phyloP scores from a whole-genome alignment of 352 stramenopile species.

The Phytophthora pistaciae region DNA sequence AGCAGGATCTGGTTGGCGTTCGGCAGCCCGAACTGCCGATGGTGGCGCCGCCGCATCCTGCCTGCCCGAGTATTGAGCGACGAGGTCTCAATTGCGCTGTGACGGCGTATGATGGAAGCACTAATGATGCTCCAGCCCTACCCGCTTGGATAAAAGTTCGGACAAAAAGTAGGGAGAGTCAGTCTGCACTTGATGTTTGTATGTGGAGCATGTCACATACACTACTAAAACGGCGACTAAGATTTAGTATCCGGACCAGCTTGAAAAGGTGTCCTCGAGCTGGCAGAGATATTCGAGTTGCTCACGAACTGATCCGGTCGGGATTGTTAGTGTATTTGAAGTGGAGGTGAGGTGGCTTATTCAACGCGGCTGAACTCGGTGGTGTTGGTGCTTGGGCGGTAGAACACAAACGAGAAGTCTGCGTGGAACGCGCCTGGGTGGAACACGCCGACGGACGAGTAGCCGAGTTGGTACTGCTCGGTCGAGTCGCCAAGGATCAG shows the following conservation, averaged over 20 bases:
- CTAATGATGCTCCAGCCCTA: conserved; percentile 6
- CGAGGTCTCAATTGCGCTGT: conserved; percentile 23
- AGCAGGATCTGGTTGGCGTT: conserved; percentile 90
- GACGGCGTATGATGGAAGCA: conserved; percentile 14
- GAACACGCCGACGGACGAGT: conserved; percentile 84
- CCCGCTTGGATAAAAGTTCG: not conserved
- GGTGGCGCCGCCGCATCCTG: conserved; percentile 50
- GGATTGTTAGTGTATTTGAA: not conserved
- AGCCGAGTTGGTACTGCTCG: conserved; percentile 86
- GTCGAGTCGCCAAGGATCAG: conserved; percentile 86
- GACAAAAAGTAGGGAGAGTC: conserved; percentile 13
- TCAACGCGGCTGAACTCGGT: conserved; percentile 89
- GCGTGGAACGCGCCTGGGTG: conserved; percentile 85
- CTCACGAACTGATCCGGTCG: not conserved
- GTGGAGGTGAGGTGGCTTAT: conserved; percentile 21
- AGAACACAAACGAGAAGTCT: conserved; percentile 89
- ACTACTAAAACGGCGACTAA: conserved; percentile 23
- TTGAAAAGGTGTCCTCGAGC: conserved; percentile 10
- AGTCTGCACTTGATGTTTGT: conserved; percentile 13
- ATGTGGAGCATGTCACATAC: conserved; percentile 23
- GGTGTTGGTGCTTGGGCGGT: conserved; percentile 83
- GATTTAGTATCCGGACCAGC: conserved; percentile 11
- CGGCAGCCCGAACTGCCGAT: conserved; percentile 80
- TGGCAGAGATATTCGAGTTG: not conserved
- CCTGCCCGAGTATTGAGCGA: conserved; percentile 2